Percentiles rank a stretch among this genome's conserved stretches.
phyloP scores from a whole-genome alignment of 169 alveolate genomes.

The Plasmodium vinckei region DNA sequence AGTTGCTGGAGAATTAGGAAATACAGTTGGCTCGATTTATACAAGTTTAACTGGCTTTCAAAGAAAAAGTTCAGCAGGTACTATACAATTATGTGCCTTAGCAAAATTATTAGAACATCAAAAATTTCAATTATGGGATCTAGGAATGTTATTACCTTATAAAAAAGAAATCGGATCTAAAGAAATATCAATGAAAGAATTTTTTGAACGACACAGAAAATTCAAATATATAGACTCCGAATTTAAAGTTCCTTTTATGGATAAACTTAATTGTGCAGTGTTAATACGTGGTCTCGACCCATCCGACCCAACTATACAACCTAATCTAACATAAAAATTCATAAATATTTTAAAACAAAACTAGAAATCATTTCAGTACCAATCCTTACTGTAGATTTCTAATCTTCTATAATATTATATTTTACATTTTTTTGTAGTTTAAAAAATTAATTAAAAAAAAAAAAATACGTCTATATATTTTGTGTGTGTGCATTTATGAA shows the following conservation, averaged over 20 bases:
- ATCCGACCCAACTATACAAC: too few relatives aligned
- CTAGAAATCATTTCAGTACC: too few relatives aligned
- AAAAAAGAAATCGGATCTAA: constrained; percentile 81
- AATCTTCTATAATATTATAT: too few relatives aligned
- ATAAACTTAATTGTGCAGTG: constrained; percentile 54
- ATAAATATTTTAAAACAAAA: neutral
- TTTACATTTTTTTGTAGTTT: too few relatives aligned
- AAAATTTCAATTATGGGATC: constrained; percentile 82
- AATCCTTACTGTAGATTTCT: too few relatives aligned
- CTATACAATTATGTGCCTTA: constrained; percentile 81
- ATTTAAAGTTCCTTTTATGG: constrained; percentile 38
- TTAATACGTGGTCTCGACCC: constrained; percentile 6
- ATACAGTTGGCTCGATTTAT: constrained; percentile 80
- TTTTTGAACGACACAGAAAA: constrained; percentile 46
- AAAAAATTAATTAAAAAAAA: too few relatives aligned
- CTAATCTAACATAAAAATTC: too few relatives aligned
- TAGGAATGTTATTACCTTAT: constrained; percentile 84
- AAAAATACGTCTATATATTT: too few relatives aligned
- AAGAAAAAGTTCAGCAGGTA: constrained; percentile 79
- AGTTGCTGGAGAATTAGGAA: constrained; percentile 86
- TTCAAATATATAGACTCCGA: constrained; percentile 47
- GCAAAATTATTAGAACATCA: constrained; percentile 77
- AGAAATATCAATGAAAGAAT: constrained; percentile 66
- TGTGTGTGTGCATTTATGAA: too few relatives aligned
- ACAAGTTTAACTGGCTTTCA: constrained; percentile 86